Evolutionary conservation across 192 early-diverging fungal species (phyloP).

Genomic region (Umbelopsis vinacea): DNA sequence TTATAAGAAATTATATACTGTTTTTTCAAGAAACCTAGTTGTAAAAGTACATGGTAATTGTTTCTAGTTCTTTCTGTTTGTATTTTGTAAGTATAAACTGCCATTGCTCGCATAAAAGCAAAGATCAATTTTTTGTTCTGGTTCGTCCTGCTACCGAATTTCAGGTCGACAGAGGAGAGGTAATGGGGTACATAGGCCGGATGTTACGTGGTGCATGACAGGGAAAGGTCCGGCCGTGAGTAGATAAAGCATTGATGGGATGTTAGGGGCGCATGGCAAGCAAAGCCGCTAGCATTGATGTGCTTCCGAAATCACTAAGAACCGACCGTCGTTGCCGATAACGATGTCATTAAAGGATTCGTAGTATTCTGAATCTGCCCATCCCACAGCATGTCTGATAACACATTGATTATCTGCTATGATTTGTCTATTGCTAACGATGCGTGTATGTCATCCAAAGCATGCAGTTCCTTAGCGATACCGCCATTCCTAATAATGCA

Average conservation of each 20-base stretch:
- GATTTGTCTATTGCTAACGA: neutral
- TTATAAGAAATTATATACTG: neutral
- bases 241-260: neutral
- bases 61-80: neutral
- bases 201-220: neutral
- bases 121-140: neutral
- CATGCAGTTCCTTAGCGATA: conserved; percentile 3
- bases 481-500: neutral
- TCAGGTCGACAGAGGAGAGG: neutral
- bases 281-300: neutral
- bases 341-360: too few species aligned
- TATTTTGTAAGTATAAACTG: neutral
- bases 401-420: too few species aligned
- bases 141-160: neutral
- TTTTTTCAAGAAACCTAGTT: neutral
- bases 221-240: too few species aligned
- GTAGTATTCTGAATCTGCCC: too few species aligned
- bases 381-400: too few species aligned
- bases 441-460: neutral
- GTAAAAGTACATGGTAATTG: neutral
- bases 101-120: neutral
- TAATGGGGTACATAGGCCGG: neutral
- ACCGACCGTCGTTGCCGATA: too few species aligned
- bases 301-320: too few species aligned
- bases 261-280: neutral